Evolutionary conservation across 257 asterid genomes (phyloP), one percentile per base, ranked within the genome.

Genomic region (Echium plantagineum): DNA sequence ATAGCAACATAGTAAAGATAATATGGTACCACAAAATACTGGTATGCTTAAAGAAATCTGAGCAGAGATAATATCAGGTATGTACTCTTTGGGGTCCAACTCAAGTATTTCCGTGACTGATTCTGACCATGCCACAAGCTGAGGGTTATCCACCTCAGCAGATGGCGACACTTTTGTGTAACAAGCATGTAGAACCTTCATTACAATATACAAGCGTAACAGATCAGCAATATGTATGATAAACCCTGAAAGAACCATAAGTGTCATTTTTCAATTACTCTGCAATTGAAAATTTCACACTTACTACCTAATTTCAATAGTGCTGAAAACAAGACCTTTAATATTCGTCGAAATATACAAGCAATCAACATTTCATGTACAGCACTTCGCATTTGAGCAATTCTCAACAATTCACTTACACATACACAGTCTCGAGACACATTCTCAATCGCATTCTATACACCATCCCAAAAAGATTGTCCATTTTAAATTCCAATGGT

Each of bases 61-160:
- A 62, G 58, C n/a, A 63, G 19, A 32, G 52, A 58, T 20, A 38
- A 35, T 16, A 20, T 4, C 18, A 55, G 21, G 51, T 18, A 63
- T 91, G 74, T 75, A 93, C 98, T 93, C 98, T 78, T 74, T 70
- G 26, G 86, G 77, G 76, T 89, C 94, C 85, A 93, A 75, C 64
- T 89, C 89, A 60, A 93, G 89, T 49, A 83, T 59, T 55, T 81
- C 94, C 1, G 94, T 89, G 63, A 93, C 97, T 12, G 94, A 78
- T 59, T 84, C 94, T 1, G 98, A 89, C 94, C 94, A 84, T 31
- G 84, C 87, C 64, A 93, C 94, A 59, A 89, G 95, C 71, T 84
- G 94, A 55, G 98, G 98, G 66, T 83, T 74, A 72, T 93, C 94
- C 59, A 89, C 97, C 81, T 78, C 82, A 51, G 66, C 96, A 7